Base-by-base conservation (phyloP, 2,329 filamentous ascomycete genomes). In the Pyricularia sp. region DNA sequence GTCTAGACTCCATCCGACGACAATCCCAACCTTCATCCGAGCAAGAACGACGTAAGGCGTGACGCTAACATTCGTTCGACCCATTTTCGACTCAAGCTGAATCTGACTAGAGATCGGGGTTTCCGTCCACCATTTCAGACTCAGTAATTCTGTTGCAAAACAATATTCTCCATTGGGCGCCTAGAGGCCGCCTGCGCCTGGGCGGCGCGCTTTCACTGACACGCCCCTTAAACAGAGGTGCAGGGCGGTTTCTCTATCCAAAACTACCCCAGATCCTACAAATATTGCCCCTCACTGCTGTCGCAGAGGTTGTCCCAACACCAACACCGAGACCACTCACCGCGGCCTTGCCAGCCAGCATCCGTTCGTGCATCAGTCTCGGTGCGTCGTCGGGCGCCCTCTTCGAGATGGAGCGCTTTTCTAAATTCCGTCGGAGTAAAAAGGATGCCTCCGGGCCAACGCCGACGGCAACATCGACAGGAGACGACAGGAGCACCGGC, bases 351-450 rank as follows among this genome's bases (percentile, higher is more conserved):
- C 40, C 19, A 49, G 40, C 40, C 40, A 49, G 40, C 5, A 6
- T 49, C 6, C 16, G 40, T 49, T 19, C 19, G 40, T 49, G 19
- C 40, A 40, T 40, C 12, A 49, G 19, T 7, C 19, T 49, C 19
- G 40, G 16, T 49, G 19, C 40, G 40, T 49, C 19, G 19, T n/a
- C 16, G 40, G 6, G 40, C 40, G 40, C 40, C 40, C 40, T n/a
- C 19, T 13, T 40, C 61, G 65, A 65, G 24, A 75, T 75, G 72
- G 71, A 72, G 49, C 71, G 71, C 63, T 69, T 74, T 60, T 69
- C 70, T 60, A 72, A 71, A 31, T 73, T 73, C 55, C 69, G 72
- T 57, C 73, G 71, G 60, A 71, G 69, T 64, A 73, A 71, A 64
- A 70, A 73, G 63, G 68, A 68, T 57, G 65, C 68, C 30, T 65